Evolutionary conservation across 345 rosid genomes (phyloP).

Genomic region (Gossypium australe): DNA sequence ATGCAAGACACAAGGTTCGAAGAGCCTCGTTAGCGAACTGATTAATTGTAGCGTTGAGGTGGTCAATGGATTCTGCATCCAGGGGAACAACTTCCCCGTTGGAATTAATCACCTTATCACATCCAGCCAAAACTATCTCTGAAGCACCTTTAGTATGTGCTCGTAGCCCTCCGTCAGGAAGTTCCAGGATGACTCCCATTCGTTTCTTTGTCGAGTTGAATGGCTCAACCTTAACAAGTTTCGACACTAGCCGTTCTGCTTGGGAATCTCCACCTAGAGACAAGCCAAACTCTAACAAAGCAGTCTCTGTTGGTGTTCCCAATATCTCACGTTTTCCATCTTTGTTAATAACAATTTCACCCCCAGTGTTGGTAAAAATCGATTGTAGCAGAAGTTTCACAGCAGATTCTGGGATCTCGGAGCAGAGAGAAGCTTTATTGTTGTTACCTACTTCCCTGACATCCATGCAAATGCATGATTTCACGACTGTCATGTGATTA

Average conservation of each 20-base stretch:
- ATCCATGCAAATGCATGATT: conserved; percentile 75
- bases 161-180: conserved; percentile 57
- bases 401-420: conserved; percentile 57
- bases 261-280: conserved; percentile 79
- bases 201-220: conserved; percentile 91
- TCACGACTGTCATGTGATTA: conserved; percentile 87
- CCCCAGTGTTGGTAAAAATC: conserved; percentile 82
- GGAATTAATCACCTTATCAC: conserved; percentile 65
- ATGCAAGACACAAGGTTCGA: conserved; percentile 81
- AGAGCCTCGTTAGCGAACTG: conserved; percentile 87
- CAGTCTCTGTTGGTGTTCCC: conserved; percentile 90
- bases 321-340: conserved; percentile 64
- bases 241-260: conserved; percentile 47
- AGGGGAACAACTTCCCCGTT: conserved; percentile 70
- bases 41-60: conserved; percentile 58
- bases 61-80: conserved; percentile 50
- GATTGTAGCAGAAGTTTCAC: conserved; percentile 61
- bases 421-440: conserved; percentile 36
- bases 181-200: conserved; percentile 77
- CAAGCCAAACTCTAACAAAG: conserved; percentile 71
- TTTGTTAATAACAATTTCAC: conserved; percentile 72
- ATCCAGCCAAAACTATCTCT: conserved; percentile 77
- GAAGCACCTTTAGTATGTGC: conserved; percentile 93
- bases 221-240: conserved; percentile 75
- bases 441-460: conserved; percentile 42